Percentiles rank a stretch among this genome's conserved stretches.
Conservation (phyloP, 306 rosid species). For the Ammopiptanthus mongolicus region DNA sequence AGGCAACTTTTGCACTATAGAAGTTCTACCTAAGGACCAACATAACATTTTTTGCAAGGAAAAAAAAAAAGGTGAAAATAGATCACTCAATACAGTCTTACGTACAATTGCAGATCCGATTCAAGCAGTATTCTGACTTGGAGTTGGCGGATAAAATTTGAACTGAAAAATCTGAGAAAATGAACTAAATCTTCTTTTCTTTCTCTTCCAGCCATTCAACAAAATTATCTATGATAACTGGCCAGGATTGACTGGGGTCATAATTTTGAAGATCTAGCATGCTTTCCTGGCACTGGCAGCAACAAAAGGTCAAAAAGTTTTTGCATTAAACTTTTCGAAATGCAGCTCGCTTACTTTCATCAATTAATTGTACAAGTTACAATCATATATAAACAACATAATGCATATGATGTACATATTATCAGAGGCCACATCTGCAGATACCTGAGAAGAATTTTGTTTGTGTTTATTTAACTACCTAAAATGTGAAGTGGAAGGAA, state of each 20-base stretch:
- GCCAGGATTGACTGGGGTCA: slow-evolving; percentile 38
- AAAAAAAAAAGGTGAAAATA: neutral
- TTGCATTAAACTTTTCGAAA: neutral
- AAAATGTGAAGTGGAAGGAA: too few species aligned
- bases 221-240: slow-evolving; percentile 35
- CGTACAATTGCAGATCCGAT: neutral
- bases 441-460: too few species aligned
- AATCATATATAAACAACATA: neutral
- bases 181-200: neutral
- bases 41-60: neutral
- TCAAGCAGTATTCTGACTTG: neutral
- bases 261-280: slow-evolving; percentile 25
- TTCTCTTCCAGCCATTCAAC: slow-evolving; percentile 43
- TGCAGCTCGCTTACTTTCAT: neutral
- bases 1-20: neutral
- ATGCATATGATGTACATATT: neutral
- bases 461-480: too few species aligned
- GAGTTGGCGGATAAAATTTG: neutral
- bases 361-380: neutral
- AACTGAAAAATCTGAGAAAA: neutral
- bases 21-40: neutral
- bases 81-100: neutral
- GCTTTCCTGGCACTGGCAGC: slow-evolving; percentile 23
- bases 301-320: neutral
- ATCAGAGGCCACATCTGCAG: too few species aligned